Percentiles rank a stretch among this genome's conserved stretches.
phyloP scores from a whole-genome alignment of 108 stramenopile genomes.

The Nannochloropsis granulata region DNA sequence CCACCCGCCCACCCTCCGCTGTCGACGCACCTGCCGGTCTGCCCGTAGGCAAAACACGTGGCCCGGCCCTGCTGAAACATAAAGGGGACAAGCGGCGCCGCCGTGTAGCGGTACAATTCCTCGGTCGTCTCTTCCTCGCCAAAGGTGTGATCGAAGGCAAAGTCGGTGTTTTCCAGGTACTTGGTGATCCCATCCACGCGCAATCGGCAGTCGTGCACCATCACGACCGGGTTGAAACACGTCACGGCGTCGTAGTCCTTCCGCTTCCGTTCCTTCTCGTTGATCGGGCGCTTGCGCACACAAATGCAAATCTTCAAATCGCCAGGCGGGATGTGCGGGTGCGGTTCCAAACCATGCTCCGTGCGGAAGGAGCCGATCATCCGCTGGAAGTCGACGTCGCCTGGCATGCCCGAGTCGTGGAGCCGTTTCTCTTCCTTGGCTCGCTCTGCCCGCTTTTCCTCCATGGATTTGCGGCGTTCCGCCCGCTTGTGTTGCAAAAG shows the following conservation, averaged over 20 bases:
- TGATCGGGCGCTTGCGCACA: conserved; percentile 41
- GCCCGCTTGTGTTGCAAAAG: conserved; percentile 63
- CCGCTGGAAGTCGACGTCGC: conserved; percentile 93
- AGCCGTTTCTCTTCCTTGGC: conserved; percentile 60
- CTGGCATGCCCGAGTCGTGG: conserved; percentile 73
- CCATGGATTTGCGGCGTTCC: conserved; percentile 58
- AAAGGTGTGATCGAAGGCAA: conserved; percentile 77
- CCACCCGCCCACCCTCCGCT: too few relatives aligned
- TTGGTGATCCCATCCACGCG: conserved; percentile 95
- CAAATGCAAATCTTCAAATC: conserved; percentile 52
- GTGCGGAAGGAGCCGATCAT: conserved; percentile 56
- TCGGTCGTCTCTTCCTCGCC: conserved; percentile 29
- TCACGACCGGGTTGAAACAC: conserved; percentile 69
- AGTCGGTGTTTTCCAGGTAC: conserved; percentile 80
- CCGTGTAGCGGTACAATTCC: conserved; percentile 57
- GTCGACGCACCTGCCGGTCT: conserved; percentile 11
- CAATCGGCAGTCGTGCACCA: conserved; percentile 85
- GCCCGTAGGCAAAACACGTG: conserved; percentile 81
- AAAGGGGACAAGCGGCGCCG: conserved; percentile 74
- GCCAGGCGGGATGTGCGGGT: conserved; percentile 29
- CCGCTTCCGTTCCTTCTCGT: conserved; percentile 38
- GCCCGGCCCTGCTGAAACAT: conserved; percentile 56
- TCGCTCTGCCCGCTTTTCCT: conserved; percentile 50
- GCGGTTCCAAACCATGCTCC: neutral
- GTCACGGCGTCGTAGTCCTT: conserved; percentile 88